Conservation (phyloP, 192 early-diverging fungal genomes). For the Backusella psychrophila region DNA sequence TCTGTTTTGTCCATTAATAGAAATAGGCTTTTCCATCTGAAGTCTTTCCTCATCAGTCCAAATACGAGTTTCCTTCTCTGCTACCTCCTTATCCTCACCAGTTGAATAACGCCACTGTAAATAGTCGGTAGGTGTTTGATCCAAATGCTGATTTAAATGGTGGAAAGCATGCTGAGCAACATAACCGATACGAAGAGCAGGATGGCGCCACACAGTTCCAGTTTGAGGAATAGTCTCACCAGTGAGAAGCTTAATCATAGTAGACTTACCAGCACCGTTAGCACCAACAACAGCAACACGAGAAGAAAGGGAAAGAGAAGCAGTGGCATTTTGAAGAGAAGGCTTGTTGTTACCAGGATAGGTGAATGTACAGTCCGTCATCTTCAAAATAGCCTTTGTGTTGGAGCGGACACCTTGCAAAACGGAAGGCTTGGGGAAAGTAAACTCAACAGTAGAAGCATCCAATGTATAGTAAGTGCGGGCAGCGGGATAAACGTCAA, state of each 20-base stretch:
- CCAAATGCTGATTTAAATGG: conserved; percentile 80
- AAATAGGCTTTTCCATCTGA: conserved; percentile 61
- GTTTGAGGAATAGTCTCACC: conserved; percentile 69
- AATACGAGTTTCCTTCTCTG: conserved; percentile 66
- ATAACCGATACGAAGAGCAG: conserved; percentile 82
- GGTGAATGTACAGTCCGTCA: conserved; percentile 70
- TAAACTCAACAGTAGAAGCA: conserved; percentile 68
- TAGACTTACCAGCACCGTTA: conserved; percentile 87
- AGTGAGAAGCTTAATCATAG: conserved; percentile 78
- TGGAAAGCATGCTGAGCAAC: conserved; percentile 89
- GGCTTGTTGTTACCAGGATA: conserved; percentile 67
- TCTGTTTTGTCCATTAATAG: conserved; percentile 54
- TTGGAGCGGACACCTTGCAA: conserved; percentile 78
- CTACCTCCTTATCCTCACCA: conserved; percentile 74
- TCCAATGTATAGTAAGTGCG: conserved; percentile 75
- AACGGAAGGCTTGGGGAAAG: conserved; percentile 75
- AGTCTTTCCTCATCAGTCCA: conserved; percentile 65
- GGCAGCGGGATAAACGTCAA: conserved; percentile 67
- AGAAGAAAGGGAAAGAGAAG: conserved; percentile 71
- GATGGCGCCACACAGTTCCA: conserved; percentile 77
- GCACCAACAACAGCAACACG: conserved; percentile 81
- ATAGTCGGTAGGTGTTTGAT: conserved; percentile 83
- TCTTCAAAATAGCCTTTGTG: conserved; percentile 77
- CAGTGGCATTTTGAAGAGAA: conserved; percentile 59
- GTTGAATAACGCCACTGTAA: conserved; percentile 82